Base-by-base conservation (phyloP, 2,329 filamentous ascomycete genomes). In the Curvularia spicifera region DNA sequence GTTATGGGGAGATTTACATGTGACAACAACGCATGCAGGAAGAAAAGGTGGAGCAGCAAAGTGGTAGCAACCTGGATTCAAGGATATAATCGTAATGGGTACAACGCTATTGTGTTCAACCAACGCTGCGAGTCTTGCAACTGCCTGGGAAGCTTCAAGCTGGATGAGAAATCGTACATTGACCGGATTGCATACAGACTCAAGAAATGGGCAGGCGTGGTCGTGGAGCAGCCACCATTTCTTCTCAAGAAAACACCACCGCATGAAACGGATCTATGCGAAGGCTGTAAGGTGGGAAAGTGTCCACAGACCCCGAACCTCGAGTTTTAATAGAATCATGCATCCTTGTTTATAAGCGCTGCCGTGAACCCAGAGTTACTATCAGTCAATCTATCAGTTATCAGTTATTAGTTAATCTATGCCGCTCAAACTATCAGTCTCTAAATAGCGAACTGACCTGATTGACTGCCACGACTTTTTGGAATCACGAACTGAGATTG, bases 181-280 rank as follows among this genome's bases (percentile, higher is more conserved):
- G 65, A 68, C 4, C 56, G 67, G 46, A 57, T 71, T 46, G 43
- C 67, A 29, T 68, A 65, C 33, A 59, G 68, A 48, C 49, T 71
- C 9, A 67, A 63, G 58, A 65, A 37, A 37, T 71, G 65, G 68
- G 66, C 68, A 45, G 68, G 65, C 15, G 52, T 68, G 20, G 1
- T 5, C 9, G 24, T 58, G 13, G 56, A 64, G 47, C 18, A 6
- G 12, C 56, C 24, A 37, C 7, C 26, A 2, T 56, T 3, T 26
- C 24, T 26, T 26, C 24, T 6, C 1, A 33, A 31, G 12, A 29
- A 5, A 33, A 37, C 4, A 2, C n/a, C 13, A 4, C 57, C 53
- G 4, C 53, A 60, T 43, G 31, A 56, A 15, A 39, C 5, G 5
- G 29, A 31, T 2, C 15, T 4, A 9, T 60, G 53, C 22, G 53